These are phyloP conservation scores for Podila clonocystis DNA, from an alignment of 192 early-diverging fungal genomes.

Conservation along the genomic window DNA sequence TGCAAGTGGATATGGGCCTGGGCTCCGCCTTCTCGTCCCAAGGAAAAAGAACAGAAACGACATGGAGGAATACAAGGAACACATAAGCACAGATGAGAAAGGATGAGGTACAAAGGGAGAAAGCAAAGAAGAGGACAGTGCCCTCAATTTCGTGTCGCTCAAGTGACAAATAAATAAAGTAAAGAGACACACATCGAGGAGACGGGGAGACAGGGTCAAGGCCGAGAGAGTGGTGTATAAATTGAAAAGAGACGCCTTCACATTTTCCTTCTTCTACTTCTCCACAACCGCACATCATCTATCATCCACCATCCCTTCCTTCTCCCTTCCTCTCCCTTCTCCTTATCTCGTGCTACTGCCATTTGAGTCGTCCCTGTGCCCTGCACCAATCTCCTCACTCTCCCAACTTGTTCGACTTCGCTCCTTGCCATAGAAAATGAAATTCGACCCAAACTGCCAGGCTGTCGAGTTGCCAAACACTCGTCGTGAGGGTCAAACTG, in stretches of 20 bases:
- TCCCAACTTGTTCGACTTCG: neutral
- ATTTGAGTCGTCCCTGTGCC: neutral
- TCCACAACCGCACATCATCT: neutral
- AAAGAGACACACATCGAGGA: neutral
- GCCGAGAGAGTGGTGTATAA: neutral
- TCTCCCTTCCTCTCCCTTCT: neutral
- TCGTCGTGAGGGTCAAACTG: constrained; percentile 62
- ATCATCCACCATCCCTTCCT: neutral
- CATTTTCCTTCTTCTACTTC: no score
- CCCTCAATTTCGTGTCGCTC: no score
- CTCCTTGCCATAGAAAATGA: neutral
- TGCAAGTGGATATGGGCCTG: no score
- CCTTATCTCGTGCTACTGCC: neutral
- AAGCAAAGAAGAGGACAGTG: neutral
- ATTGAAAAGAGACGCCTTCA: neutral
- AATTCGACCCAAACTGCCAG: constrained; percentile 52
- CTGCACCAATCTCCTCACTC: neutral
- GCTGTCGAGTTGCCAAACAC: constrained; percentile 59
- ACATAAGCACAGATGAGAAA: neutral
- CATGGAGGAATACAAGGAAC: neutral
- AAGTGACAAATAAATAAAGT: neutral
- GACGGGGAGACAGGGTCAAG: neutral
- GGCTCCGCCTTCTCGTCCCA: no score
- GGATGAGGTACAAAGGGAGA: neutral
- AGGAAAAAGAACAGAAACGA: neutral